Conservation (phyloP, 768 basidiomycete species). For the Pisolithus sp. region DNA sequence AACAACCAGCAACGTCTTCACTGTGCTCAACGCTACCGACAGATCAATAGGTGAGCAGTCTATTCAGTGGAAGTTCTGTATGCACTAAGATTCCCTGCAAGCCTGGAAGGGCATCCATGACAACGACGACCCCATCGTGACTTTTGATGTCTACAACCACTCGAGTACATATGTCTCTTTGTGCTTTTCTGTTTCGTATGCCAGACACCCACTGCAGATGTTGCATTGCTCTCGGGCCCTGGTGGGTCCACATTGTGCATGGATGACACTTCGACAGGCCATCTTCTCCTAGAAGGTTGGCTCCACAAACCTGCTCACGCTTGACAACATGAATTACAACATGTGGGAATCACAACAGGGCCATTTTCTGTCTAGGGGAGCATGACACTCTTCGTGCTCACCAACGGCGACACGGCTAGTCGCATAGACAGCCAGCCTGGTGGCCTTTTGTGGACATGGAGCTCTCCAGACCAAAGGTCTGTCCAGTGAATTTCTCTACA, state of each 20-base stretch:
- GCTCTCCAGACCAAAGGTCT: conserved; percentile 61
- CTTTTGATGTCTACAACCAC: no score
- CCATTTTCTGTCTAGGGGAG: conserved; percentile 7
- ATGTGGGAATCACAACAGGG: conserved; percentile 49
- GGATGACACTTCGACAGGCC: conserved; percentile 59
- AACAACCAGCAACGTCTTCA: conserved; percentile 64
- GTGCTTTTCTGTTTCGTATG: no score
- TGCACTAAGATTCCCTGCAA: conserved; percentile 23
- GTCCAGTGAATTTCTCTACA: conserved; percentile 15
- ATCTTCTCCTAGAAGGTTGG: conserved; percentile 57
- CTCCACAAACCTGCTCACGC: conserved; percentile 44
- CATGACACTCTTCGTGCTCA: conserved; percentile 46
- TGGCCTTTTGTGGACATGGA: conserved; percentile 63
- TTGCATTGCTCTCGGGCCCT: no score
- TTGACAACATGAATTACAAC: conserved; percentile 43
- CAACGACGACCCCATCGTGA: conserved; percentile 58
- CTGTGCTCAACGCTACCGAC: conserved; percentile 57
- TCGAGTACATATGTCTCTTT: no score
- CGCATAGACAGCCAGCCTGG: conserved; percentile 48
- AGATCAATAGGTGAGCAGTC: conserved; percentile 52
- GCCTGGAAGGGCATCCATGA: conserved; percentile 81
- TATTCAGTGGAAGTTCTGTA: background rate
- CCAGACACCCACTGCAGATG: no score
- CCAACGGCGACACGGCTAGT: conserved; percentile 52
- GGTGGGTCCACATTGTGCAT: conserved; percentile 63